phyloP scores from a whole-genome alignment of 192 early-diverging fungal genomes.

The Dispira parvispora region DNA sequence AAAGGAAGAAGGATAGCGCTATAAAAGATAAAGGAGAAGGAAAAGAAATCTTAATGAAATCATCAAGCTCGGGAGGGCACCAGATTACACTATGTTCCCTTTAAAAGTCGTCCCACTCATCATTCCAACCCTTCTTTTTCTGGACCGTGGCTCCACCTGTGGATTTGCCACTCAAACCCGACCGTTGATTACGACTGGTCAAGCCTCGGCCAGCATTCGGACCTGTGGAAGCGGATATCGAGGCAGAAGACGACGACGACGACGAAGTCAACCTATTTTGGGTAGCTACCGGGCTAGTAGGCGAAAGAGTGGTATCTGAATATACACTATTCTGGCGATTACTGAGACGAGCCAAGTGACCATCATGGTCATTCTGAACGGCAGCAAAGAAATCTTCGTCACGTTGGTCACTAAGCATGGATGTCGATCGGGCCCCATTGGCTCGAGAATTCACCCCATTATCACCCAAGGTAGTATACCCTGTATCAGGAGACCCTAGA shows the following conservation, averaged over 20 bases:
- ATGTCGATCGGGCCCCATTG: background rate
- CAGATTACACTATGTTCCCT: background rate
- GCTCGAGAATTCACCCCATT: background rate
- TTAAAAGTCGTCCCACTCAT: slow-evolving; percentile 8
- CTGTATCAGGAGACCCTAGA: background rate
- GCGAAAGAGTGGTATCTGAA: background rate
- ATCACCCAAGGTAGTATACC: background rate
- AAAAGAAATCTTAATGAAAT: too few species aligned
- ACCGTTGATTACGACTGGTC: too few species aligned
- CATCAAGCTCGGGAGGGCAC: too few species aligned
- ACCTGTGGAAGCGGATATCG: too few species aligned
- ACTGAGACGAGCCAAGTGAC: background rate
- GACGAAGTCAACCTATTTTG: background rate
- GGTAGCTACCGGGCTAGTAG: background rate
- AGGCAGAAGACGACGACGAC: too few species aligned
- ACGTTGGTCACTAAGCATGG: background rate
- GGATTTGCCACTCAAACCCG: too few species aligned
- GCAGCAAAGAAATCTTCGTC: background rate
- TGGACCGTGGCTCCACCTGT: background rate
- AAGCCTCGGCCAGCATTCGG: too few species aligned
- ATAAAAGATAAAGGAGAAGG: too few species aligned
- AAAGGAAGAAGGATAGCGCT: too few species aligned
- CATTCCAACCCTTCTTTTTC: slow-evolving; percentile 1
- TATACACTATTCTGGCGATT: background rate
- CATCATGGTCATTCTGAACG: background rate